Evolutionary conservation across 768 basidiomycete species (phyloP).

Genomic region (Kwoniella bestiolae): DNA sequence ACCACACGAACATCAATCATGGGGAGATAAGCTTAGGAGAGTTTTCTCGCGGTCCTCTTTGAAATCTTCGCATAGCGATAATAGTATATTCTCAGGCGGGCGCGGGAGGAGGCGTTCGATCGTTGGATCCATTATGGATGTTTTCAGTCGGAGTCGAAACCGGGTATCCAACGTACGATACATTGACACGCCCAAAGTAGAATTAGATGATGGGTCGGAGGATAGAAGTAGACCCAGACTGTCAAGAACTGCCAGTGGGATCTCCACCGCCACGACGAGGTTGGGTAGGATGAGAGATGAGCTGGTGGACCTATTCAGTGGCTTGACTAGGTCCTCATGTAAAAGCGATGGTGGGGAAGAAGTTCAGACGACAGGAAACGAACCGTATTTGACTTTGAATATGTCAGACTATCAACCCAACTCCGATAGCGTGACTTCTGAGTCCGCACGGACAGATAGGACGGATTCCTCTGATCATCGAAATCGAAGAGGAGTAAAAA

Average conservation of each 20-base stretch:
- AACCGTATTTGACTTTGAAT: too few relatives aligned
- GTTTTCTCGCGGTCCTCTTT: neutral
- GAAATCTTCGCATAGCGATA: neutral
- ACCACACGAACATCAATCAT: neutral
- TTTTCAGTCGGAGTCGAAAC: neutral
- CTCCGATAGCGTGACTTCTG: too few relatives aligned
- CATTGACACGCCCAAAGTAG: neutral
- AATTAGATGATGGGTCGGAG: neutral
- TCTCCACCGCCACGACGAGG: neutral
- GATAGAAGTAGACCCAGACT: neutral
- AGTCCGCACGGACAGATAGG: too few relatives aligned
- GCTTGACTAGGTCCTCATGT: neutral
- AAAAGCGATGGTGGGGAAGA: neutral
- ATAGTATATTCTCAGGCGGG: neutral
- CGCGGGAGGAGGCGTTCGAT: neutral
- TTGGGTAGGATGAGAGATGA: neutral
- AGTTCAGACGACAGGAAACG: too few relatives aligned
- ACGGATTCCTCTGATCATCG: too few relatives aligned
- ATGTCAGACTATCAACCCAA: too few relatives aligned
- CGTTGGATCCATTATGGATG: neutral
- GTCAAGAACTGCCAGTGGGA: neutral
- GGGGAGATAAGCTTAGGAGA: neutral
- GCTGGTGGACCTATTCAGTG: neutral
- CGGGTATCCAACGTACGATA: neutral
- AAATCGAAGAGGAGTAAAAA: too few relatives aligned